These are phyloP conservation scores for Taphrina communis DNA, from an alignment of 1,139 yeast species.

Conservation along the genomic window DNA sequence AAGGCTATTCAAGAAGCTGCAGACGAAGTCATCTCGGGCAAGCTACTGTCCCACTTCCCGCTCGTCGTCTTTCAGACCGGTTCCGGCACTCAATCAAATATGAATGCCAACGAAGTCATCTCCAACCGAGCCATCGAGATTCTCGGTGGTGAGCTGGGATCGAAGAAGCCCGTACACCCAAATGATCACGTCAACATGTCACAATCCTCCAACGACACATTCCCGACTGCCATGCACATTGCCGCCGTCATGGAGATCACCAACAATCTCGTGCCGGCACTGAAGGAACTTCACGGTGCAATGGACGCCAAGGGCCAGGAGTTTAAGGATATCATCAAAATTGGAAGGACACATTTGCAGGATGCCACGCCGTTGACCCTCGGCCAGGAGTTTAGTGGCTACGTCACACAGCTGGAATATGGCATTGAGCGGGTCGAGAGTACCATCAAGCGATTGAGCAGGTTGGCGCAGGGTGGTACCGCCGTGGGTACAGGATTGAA, in stretches of 20 bases:
- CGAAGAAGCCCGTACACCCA: slow-evolving; percentile 94
- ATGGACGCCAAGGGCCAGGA: slow-evolving; percentile 78
- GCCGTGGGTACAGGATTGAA: slow-evolving; percentile 99
- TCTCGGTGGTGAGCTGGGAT: slow-evolving; percentile 87
- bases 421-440: slow-evolving; percentile 87
- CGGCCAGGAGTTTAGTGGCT: slow-evolving; percentile 98
- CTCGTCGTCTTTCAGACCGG: slow-evolving; percentile 98
- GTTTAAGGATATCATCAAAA: slow-evolving; percentile 86
- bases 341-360: slow-evolving; percentile 98
- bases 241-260: slow-evolving; percentile 94
- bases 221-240: slow-evolving; percentile 99
- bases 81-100: slow-evolving; percentile 96
- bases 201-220: slow-evolving; percentile 96
- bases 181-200: slow-evolving; percentile 99
- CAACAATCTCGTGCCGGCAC: slow-evolving; percentile 74
- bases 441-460: slow-evolving; percentile 74
- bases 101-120: slow-evolving; percentile 72
- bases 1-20: slow-evolving; percentile 91
- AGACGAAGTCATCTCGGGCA: slow-evolving; percentile 90
- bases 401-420: slow-evolving; percentile 87
- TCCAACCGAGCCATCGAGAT: slow-evolving; percentile 97
- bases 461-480: slow-evolving; percentile 98
- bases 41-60: slow-evolving; percentile 92
- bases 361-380: slow-evolving; percentile 98
- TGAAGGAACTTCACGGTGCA: slow-evolving; percentile 76